Percentiles rank a stretch among this genome's conserved stretches.
Evolutionary conservation across 805 yeast genomes (phyloP).

Genomic region (Ogataea trehaloabstinens): DNA sequence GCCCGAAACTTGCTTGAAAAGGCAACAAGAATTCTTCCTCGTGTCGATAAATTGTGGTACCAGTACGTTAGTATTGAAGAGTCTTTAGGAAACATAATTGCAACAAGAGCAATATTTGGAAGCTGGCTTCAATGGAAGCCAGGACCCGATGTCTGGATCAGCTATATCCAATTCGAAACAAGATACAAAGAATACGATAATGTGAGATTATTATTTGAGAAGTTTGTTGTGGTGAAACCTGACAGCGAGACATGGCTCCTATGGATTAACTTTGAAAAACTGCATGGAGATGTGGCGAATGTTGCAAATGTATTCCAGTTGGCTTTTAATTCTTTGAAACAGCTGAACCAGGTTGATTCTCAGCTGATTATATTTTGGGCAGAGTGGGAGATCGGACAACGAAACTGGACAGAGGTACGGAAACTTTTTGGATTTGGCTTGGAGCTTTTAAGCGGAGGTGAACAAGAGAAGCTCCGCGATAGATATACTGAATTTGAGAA

Average conservation of each 20-base stretch:
- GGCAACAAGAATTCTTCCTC: conserved; percentile 70
- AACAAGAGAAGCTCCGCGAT: conserved; percentile 37
- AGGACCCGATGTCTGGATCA: conserved; percentile 60
- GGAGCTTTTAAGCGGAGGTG: conserved; percentile 33
- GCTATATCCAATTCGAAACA: conserved; percentile 69
- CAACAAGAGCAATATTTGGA: conserved; percentile 65
- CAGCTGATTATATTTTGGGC: conserved; percentile 56
- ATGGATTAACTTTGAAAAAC: conserved; percentile 74
- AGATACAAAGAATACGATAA: conserved; percentile 53
- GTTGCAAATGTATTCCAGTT: conserved; percentile 65
- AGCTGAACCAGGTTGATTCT: conserved; percentile 32
- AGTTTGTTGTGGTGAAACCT: conserved; percentile 56
- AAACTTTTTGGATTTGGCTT: conserved; percentile 55
- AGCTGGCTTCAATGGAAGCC: conserved; percentile 86
- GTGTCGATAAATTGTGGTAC: conserved; percentile 85
- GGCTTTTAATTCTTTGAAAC: conserved; percentile 55
- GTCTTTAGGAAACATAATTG: conserved; percentile 58
- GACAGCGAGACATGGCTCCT: conserved; percentile 60
- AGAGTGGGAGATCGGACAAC: conserved; percentile 60
- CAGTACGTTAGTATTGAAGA: conserved; percentile 82
- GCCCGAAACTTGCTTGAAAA: conserved; percentile 84
- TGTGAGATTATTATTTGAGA: conserved; percentile 56
- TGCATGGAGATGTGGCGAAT: conserved; percentile 41
- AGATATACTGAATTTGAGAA: conserved; percentile 61
- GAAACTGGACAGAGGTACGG: conserved; percentile 62